Conservation (phyloP, 768 basidiomycete species). For the Lactarius quietus region DNA sequence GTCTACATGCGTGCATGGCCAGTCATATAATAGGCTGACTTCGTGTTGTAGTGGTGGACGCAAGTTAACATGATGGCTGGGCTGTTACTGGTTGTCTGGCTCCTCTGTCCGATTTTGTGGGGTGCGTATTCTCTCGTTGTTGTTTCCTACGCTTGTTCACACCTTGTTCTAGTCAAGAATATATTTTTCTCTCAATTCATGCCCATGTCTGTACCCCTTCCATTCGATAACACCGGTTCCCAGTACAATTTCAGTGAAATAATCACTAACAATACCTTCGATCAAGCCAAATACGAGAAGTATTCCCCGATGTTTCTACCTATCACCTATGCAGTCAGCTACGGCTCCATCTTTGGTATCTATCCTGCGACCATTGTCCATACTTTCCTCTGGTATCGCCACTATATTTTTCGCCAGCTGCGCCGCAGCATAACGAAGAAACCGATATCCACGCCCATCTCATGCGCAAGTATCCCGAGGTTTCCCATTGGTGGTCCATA, state of each 20-base stretch:
- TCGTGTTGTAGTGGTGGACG: constrained; percentile 70
- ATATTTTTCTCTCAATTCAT: constrained; percentile 63
- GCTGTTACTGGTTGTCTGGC: constrained; percentile 73
- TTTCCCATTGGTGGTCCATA: constrained; percentile 74
- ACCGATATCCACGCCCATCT: constrained; percentile 82
- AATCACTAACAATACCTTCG: constrained; percentile 62
- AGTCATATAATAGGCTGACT: constrained; percentile 11
- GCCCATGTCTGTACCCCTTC: constrained; percentile 61
- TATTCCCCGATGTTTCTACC: constrained; percentile 83
- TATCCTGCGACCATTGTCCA: constrained; percentile 75
- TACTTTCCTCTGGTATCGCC: constrained; percentile 82
- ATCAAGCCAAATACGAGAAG: constrained; percentile 58
- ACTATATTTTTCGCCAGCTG: constrained; percentile 71
- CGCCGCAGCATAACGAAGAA: constrained; percentile 64
- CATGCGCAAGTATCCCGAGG: constrained; percentile 76
- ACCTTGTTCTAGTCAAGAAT: constrained; percentile 55
- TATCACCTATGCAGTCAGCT: constrained; percentile 60
- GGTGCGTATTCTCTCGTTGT: constrained; percentile 46
- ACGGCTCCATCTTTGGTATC: constrained; percentile 70
- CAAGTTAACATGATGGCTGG: constrained; percentile 65
- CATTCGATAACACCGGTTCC: constrained; percentile 74
- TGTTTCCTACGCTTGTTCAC: constrained; percentile 4
- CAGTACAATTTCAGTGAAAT: constrained; percentile 59
- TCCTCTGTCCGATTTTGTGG: constrained; percentile 69
- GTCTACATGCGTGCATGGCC: constrained; percentile 32